phyloP scores from a whole-genome alignment of 257 asterid species.

The Penstemon davidsonii region DNA sequence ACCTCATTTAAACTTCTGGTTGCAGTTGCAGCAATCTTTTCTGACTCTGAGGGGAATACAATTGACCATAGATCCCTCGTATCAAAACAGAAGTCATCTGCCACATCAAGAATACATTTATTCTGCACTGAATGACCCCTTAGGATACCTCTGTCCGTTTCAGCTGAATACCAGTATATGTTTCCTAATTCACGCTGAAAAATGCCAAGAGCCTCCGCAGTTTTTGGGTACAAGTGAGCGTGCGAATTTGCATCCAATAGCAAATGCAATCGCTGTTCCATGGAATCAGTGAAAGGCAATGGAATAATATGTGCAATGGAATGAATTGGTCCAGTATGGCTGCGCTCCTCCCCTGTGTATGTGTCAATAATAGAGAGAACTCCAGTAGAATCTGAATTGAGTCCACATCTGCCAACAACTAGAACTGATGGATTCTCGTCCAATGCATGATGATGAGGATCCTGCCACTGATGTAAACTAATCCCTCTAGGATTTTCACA shows the following conservation, averaged over 20 bases:
- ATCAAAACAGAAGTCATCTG: constrained; percentile 69
- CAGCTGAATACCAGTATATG: constrained; percentile 90
- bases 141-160: constrained; percentile 54
- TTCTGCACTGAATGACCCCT: constrained; percentile 75
- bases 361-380: constrained; percentile 78
- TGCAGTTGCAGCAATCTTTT: constrained; percentile 78
- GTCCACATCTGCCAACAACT: constrained; percentile 86
- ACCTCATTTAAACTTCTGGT: constrained; percentile 86
- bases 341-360: constrained; percentile 81
- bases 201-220: constrained; percentile 76
- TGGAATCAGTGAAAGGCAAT: constrained; percentile 77
- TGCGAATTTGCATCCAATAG: constrained; percentile 60
- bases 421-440: constrained; percentile 93
- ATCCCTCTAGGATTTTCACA: constrained; percentile 73
- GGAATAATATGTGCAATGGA: constrained; percentile 77
- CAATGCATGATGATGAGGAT: constrained; percentile 97
- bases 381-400: constrained; percentile 63
- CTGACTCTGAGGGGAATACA: constrained; percentile 85
- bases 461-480: constrained; percentile 90
- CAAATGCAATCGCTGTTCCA: constrained; percentile 85
- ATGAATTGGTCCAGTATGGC: constrained; percentile 57
- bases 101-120: constrained; percentile 46
- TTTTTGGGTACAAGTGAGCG: constrained; percentile 84
- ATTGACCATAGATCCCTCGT: constrained; percentile 78
- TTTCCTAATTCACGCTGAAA: constrained; percentile 66